These are phyloP conservation scores for Torulaspora globosa DNA, from an alignment of 1,139 yeast species.

Conservation along the genomic window DNA sequence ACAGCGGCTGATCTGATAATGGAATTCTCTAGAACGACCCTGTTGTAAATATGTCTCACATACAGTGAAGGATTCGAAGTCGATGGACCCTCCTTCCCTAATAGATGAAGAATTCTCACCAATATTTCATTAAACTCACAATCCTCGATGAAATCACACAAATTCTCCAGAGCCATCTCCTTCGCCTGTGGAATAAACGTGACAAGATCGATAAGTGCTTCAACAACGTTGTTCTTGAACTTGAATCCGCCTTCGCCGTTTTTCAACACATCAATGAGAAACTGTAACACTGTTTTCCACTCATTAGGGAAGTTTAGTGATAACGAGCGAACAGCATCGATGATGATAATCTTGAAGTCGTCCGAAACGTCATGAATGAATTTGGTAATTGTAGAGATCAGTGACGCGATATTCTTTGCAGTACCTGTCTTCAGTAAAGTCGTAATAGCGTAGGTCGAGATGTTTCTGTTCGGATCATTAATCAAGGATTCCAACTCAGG, in stretches of 20 bases:
- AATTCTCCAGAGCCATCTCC: constrained; percentile 76
- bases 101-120: constrained; percentile 81
- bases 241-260: constrained; percentile 80
- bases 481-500: constrained; percentile 81
- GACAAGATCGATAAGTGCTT: constrained; percentile 87
- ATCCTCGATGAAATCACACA: constrained; percentile 97
- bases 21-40: constrained; percentile 93
- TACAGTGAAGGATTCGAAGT: constrained; percentile 84
- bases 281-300: constrained; percentile 74
- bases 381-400: constrained; percentile 80
- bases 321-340: constrained; percentile 88
- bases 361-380: constrained; percentile 93
- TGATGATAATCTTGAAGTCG: constrained; percentile 89
- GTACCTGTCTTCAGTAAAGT: constrained; percentile 94
- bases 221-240: constrained; percentile 84
- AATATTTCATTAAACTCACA: constrained; percentile 93
- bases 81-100: constrained; percentile 92
- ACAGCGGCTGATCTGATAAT: constrained; percentile 95
- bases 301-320: constrained; percentile 92
- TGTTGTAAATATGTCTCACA: constrained; percentile 92
- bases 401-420: constrained; percentile 82
- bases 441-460: constrained; percentile 98
- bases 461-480: constrained; percentile 82
- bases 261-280: constrained; percentile 78
- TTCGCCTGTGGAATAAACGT: constrained; percentile 84